Evolutionary conservation across 768 basidiomycete genomes (phyloP).

Genomic region (Podaxis rugospora): DNA sequence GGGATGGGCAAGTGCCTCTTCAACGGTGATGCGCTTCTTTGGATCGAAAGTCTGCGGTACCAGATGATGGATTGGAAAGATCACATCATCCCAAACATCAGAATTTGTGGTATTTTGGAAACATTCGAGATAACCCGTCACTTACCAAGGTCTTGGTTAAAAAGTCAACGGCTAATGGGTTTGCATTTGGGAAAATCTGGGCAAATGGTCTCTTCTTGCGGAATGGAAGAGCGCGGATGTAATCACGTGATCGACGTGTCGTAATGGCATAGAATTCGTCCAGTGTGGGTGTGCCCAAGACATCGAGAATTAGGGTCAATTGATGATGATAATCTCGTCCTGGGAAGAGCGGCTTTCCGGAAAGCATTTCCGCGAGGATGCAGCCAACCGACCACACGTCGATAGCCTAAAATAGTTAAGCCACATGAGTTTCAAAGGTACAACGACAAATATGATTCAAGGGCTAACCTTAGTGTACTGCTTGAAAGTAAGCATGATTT

Average conservation of each 20-base stretch:
- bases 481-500: constrained; percentile 99
- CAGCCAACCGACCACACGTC: constrained; percentile 88
- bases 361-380: constrained; percentile 95
- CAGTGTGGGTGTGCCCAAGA: constrained; percentile 93
- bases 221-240: constrained; percentile 93
- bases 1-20: constrained; percentile 92
- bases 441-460: constrained; percentile 14
- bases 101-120: background rate
- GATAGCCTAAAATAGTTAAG: constrained; percentile 50
- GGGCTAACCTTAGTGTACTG: constrained; percentile 83
- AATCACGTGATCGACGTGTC: constrained; percentile 86
- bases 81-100: background rate
- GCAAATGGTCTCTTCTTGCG: constrained; percentile 81
- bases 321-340: constrained; percentile 98
- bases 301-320: constrained; percentile 90
- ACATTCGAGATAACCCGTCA: constrained; percentile 3
- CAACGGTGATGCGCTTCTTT: constrained; percentile 93
- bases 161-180: constrained; percentile 60
- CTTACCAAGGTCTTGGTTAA: constrained; percentile 79
- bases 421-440: constrained; percentile 9
- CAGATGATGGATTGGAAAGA: background rate
- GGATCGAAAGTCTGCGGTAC: constrained; percentile 85
- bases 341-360: constrained; percentile 93
- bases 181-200: constrained; percentile 88
- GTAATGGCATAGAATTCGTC: constrained; percentile 99